Evolutionary conservation across 2,329 filamentous ascomycete species (phyloP).

Genomic region (Aspergillus tamarii): DNA sequence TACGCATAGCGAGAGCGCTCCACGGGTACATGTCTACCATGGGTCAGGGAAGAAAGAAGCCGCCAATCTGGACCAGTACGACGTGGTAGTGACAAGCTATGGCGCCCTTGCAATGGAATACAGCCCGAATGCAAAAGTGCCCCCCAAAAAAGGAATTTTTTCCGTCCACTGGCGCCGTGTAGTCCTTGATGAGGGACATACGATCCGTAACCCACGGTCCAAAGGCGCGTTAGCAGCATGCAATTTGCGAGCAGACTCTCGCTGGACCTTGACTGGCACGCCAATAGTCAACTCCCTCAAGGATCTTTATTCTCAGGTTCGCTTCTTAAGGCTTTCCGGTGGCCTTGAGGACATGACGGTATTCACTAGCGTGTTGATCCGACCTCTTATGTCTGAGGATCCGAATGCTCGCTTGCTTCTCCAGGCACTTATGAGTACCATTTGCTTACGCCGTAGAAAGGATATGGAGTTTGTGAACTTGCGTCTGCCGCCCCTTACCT

Average conservation of each 20-base stretch:
- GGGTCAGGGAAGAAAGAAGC: conserved; percentile 62
- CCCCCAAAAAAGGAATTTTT: conserved; percentile 57
- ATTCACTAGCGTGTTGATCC: conserved; percentile 73
- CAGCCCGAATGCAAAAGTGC: conserved; percentile 51
- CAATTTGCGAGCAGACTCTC: conserved; percentile 67
- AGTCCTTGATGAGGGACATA: conserved; percentile 82
- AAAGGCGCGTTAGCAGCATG: conserved; percentile 72
- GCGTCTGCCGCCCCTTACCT: conserved; percentile 74
- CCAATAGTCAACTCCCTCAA: conserved; percentile 82
- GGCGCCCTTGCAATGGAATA: conserved; percentile 73
- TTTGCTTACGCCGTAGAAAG: conserved; percentile 81
- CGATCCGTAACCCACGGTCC: conserved; percentile 75
- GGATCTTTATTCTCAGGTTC: conserved; percentile 78
- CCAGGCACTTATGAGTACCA: conserved; percentile 75
- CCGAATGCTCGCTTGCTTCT: conserved; percentile 65
- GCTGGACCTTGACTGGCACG: conserved; percentile 80
- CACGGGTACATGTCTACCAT: conserved; percentile 75
- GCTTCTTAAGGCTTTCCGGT: conserved; percentile 75
- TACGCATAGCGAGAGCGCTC: conserved; percentile 63
- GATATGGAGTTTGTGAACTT: conserved; percentile 87
- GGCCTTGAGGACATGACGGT: conserved; percentile 73
- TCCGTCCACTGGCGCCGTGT: conserved; percentile 75
- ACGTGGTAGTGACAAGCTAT: conserved; percentile 84
- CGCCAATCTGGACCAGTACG: conserved; percentile 64
- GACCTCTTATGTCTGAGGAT: conserved; percentile 65